Evolutionary conservation across 495 filamentous ascomycete species (phyloP), one percentile per base, ranked within the genome.

Genomic region (Talaromyces proteolyticus): DNA sequence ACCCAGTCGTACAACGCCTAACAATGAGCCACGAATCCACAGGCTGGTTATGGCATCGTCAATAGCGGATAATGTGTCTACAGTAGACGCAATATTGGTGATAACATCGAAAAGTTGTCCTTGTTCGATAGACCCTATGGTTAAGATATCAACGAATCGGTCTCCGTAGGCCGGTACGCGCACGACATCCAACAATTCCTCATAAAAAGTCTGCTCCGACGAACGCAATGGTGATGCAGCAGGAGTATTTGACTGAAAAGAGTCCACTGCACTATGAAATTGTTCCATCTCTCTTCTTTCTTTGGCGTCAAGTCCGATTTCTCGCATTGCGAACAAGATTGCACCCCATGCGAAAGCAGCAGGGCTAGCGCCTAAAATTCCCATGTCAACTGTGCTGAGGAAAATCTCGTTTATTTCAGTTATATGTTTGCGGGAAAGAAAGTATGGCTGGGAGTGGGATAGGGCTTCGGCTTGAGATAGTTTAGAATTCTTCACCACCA

Each of bases 341-440:
- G 90, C 63, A 8, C 82, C 78, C 90, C 89, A 96, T 7, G 87
- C 79, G 47, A 90, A 85, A 20, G 84, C 72, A 20, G 84, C 79
- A 10, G 87, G 87, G 44, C 76, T 82, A 2, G 84, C 84, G 17
- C 76, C 75, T 18, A 50, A 57, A 8, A 71, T 52, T n/a, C 66
- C 66, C 0, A 63, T 55, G 11, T 67, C 61, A 38, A 76, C 69
- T 17, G 63, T 58, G 22, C 68, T 64, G 4, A 92, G 61, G 17
- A 79, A 59, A 16, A 82, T 75, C 36, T 77, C 75, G 54, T 87
- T 87, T 12, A 95, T 76, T 44, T 82, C 70, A 17, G 72, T 69
- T 37, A 92, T 70, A 4, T 82, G 74, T 6, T 77, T 73, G 21
- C 77, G 77, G 19, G 83, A 79, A 5, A 78, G 63, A 34, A 89